These are phyloP conservation scores for Telopea speciosissima DNA, from an alignment of 177 flowering plant genomes.

Conservation along the genomic window DNA sequence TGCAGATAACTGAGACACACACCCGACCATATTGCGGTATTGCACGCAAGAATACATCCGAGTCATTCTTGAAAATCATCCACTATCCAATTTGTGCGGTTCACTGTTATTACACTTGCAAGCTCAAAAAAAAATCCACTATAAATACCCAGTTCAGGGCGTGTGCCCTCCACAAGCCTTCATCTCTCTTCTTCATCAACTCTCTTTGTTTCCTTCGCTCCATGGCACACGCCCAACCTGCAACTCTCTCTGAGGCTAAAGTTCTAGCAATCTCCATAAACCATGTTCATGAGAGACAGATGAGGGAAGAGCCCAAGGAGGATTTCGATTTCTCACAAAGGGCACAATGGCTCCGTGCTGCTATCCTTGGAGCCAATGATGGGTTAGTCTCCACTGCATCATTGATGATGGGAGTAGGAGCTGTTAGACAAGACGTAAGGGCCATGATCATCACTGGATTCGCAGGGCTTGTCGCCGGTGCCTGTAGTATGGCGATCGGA, in stretches of 20 bases:
- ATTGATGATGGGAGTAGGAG: constrained; percentile 31
- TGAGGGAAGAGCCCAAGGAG: not conserved
- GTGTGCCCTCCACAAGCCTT: constrained; percentile 48
- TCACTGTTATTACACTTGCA: too few species aligned
- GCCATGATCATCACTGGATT: constrained; percentile 24
- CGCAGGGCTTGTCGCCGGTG: constrained; percentile 24
- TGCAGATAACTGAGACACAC: too few species aligned
- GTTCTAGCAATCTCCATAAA: not conserved
- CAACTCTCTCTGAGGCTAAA: not conserved
- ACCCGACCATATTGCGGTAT: too few species aligned
- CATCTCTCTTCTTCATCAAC: not conserved
- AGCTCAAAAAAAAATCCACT: not conserved
- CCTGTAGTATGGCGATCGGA: constrained; percentile 31
- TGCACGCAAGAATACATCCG: too few species aligned
- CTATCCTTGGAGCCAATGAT: constrained; percentile 30
- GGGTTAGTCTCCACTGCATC: constrained; percentile 29
- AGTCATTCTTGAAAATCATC: too few species aligned
- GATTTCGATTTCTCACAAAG: constrained; percentile 24
- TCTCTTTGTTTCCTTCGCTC: not conserved
- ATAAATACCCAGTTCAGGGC: constrained; percentile 35
- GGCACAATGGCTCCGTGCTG: constrained; percentile 30
- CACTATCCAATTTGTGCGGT: too few species aligned
- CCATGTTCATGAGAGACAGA: constrained; percentile 5
- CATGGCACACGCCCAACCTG: constrained; percentile 6
- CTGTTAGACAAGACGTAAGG: constrained; percentile 18